Evolutionary conservation across 331 rosid species (phyloP).

Genomic region (Malus hybrid): DNA sequence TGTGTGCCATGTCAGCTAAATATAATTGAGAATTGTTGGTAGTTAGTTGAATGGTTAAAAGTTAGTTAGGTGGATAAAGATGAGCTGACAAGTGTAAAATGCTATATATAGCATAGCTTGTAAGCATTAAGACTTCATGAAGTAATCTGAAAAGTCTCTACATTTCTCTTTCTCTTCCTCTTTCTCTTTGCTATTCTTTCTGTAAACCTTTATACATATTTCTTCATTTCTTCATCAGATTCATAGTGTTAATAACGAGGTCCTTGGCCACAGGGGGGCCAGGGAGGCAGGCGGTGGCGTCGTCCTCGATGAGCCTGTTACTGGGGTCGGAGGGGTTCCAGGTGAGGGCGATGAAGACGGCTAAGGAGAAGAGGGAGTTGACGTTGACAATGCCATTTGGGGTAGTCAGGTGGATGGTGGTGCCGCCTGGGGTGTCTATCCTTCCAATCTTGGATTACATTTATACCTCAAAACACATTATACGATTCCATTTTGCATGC

Average conservation of each 20-base stretch:
- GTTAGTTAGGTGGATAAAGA: too few relatives aligned
- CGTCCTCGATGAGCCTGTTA: constrained; percentile 29
- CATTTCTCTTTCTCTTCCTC: too few relatives aligned
- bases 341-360: constrained; percentile 70
- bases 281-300: constrained; percentile 30
- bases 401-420: constrained; percentile 66
- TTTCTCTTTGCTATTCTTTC: too few relatives aligned
- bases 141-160: too few relatives aligned
- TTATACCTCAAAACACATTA: neutral
- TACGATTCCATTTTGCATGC: constrained; percentile 24
- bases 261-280: constrained; percentile 54
- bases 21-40: too few relatives aligned
- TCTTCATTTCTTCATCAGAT: too few relatives aligned
- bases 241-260: constrained; percentile 6
- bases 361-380: constrained; percentile 83
- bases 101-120: too few relatives aligned
- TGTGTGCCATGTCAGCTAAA: too few relatives aligned
- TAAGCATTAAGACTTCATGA: too few relatives aligned
- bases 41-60: too few relatives aligned
- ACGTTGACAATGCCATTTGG: constrained; percentile 75
- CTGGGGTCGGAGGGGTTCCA: constrained; percentile 71
- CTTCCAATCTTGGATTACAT: neutral
- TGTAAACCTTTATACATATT: too few relatives aligned
- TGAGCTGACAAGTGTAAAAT: too few relatives aligned
- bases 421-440: neutral